A percentile compares a stretch with the other conserved stretches of the same genome.
These are phyloP conservation scores for Pyrus communis DNA, from an alignment of 306 rosid genomes.

Conservation along the genomic window DNA sequence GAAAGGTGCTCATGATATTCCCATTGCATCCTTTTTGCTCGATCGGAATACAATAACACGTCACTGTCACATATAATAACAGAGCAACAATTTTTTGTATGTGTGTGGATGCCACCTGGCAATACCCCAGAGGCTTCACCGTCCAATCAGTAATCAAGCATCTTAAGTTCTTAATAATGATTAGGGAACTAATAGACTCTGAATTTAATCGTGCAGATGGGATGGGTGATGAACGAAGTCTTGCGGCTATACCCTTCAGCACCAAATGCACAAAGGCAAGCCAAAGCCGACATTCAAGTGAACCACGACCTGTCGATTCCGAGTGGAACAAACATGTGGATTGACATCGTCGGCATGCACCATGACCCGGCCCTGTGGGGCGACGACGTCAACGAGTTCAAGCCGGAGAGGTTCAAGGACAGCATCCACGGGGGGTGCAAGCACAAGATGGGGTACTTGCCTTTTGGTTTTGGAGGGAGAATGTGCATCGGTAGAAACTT, in stretches of 20 bases:
- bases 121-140: background rate
- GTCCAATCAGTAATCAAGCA: background rate
- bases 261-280: slow-evolving; percentile 87
- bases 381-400: slow-evolving; percentile 58
- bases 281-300: slow-evolving; percentile 50
- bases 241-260: slow-evolving; percentile 76
- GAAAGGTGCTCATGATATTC: background rate
- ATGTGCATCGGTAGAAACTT: slow-evolving; percentile 80
- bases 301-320: slow-evolving; percentile 44
- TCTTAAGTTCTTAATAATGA: background rate
- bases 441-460: slow-evolving; percentile 82
- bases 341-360: slow-evolving; percentile 74
- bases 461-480: slow-evolving; percentile 91
- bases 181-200: background rate
- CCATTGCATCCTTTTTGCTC: background rate
- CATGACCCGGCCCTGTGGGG: slow-evolving; percentile 70
- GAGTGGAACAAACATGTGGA: slow-evolving; percentile 83
- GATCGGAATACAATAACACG: background rate
- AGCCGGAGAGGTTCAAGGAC: slow-evolving; percentile 60
- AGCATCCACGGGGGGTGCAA: slow-evolving; percentile 59
- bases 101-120: slow-evolving; percentile 1
- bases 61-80: background rate
- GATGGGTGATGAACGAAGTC: slow-evolving; percentile 82
- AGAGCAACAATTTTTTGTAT: background rate
- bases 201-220: slow-evolving; percentile 49